Conservation (phyloP, 2,329 filamentous ascomycete genomes). For the Nothophaeocryptopus gaeumannii region DNA sequence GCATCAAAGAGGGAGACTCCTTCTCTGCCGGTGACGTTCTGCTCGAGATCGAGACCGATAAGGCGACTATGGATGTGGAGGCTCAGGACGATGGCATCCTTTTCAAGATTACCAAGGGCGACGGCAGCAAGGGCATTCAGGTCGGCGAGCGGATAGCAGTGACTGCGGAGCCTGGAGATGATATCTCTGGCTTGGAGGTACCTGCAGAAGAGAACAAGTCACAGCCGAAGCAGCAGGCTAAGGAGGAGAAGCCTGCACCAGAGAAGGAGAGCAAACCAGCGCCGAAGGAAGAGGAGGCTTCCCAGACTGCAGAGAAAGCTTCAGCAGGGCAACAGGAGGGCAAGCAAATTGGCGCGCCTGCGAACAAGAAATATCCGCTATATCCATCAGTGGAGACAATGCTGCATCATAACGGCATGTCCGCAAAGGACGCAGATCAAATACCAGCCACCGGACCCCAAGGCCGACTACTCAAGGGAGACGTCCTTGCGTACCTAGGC, state of each 20-base stretch:
- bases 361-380: slow-evolving; percentile 68
- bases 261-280: slow-evolving; percentile 15
- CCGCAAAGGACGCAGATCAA: slow-evolving; percentile 70
- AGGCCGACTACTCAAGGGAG: slow-evolving; percentile 88
- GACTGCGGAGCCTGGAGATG: slow-evolving; percentile 76
- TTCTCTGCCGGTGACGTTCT: slow-evolving; percentile 82
- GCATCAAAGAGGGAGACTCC: slow-evolving; percentile 79
- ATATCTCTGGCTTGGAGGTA: slow-evolving; percentile 70
- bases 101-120: slow-evolving; percentile 73
- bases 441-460: slow-evolving; percentile 86
- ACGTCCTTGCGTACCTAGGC: slow-evolving; percentile 87
- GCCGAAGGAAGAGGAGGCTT: slow-evolving; percentile 8
- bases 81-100: slow-evolving; percentile 84
- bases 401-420: slow-evolving; percentile 73
- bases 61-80: slow-evolving; percentile 92
- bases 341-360: slow-evolving; percentile 44
- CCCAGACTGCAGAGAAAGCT: slow-evolving; percentile 14
- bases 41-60: slow-evolving; percentile 90
- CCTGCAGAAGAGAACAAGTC: slow-evolving; percentile 60
- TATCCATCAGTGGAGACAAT: slow-evolving; percentile 82
- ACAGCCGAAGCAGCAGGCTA: slow-evolving; percentile 14
- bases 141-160: slow-evolving; percentile 81
- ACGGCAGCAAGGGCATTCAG: slow-evolving; percentile 72
- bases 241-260: slow-evolving; percentile 10
- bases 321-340: slow-evolving; percentile 13